phyloP scores from a whole-genome alignment of 2,329 filamentous ascomycete genomes.

The Arthrobotrys iridis region DNA sequence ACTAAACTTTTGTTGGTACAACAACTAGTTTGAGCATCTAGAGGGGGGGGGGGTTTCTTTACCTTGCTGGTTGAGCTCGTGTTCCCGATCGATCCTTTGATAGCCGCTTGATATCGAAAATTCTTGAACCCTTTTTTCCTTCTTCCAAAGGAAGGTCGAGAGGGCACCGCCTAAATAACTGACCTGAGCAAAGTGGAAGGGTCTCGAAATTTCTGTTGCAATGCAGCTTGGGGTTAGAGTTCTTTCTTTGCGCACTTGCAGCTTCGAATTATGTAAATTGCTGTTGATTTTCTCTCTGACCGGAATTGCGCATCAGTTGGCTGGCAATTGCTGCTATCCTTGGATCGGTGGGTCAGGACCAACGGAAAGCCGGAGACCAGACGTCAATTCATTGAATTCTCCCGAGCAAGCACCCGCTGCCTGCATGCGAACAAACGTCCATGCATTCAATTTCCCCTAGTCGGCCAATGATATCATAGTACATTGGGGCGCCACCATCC shows the following conservation, averaged over 20 bases:
- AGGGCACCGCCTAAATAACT: neutral
- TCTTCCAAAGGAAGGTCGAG: constrained; percentile 13
- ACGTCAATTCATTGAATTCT: constrained; percentile 30
- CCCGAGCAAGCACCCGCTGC: constrained; percentile 43
- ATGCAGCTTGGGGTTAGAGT: neutral
- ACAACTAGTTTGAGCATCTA: constrained; percentile 11
- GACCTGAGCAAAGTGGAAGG: neutral
- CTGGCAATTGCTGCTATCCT: constrained; percentile 14
- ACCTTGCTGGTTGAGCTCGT: neutral
- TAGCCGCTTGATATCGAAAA: constrained; percentile 15
- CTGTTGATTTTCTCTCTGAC: neutral
- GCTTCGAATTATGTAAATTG: constrained; percentile 4
- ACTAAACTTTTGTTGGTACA: constrained; percentile 14
- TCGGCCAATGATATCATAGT: constrained; percentile 45
- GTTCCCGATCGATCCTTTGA: neutral
- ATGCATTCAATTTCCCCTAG: constrained; percentile 16
- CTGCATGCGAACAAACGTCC: constrained; percentile 38
- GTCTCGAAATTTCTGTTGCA: neutral
- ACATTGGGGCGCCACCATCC: constrained; percentile 19
- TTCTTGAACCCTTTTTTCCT: constrained; percentile 3
- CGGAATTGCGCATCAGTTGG: neutral
- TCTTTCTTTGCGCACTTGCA: neutral
- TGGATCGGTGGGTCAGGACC: constrained; percentile 24
- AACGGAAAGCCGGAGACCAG: constrained; percentile 35
- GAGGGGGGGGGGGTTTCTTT: too few relatives aligned